Evolutionary conservation across 139 green algal genomes (phyloP).

Genomic region (Picochlorum sp.): DNA sequence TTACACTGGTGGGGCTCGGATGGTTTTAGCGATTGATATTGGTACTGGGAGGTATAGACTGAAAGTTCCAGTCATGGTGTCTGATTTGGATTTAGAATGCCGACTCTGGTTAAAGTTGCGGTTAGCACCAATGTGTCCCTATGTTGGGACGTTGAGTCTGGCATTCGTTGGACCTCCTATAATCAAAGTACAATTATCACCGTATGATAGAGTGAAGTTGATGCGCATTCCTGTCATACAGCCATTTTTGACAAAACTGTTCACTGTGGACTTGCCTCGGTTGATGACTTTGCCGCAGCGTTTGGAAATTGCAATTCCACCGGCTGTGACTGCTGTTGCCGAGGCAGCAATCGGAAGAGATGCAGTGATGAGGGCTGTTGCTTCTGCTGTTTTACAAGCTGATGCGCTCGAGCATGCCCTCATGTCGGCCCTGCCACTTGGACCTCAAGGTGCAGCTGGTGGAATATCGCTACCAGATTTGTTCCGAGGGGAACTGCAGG

Average conservation of each 20-base stretch:
- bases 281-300: slow-evolving; percentile 88
- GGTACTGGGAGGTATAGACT: slow-evolving; percentile 29
- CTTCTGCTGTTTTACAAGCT: slow-evolving; percentile 71
- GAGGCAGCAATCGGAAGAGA: slow-evolving; percentile 84
- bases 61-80: slow-evolving; percentile 67
- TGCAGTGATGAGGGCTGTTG: slow-evolving; percentile 84
- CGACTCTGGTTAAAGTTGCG: slow-evolving; percentile 89
- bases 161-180: slow-evolving; percentile 80
- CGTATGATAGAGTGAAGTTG: slow-evolving; percentile 84
- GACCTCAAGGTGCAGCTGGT: slow-evolving; percentile 66
- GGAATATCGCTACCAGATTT: slow-evolving; percentile 71
- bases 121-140: slow-evolving; percentile 84
- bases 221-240: slow-evolving; percentile 86
- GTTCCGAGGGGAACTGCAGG: slow-evolving; percentile 68
- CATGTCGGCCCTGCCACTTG: slow-evolving; percentile 67
- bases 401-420: slow-evolving; percentile 78
- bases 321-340: slow-evolving; percentile 70
- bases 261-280: slow-evolving; percentile 85
- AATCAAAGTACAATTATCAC: slow-evolving; percentile 86
- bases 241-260: slow-evolving; percentile 74
- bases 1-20: slow-evolving; percentile 84
- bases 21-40: slow-evolving; percentile 81
- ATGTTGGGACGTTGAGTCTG: slow-evolving; percentile 78
- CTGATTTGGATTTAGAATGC: slow-evolving; percentile 87
- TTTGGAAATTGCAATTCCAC: slow-evolving; percentile 84